Conservation (phyloP, 805 yeast species). For the Kodamaea neixiangensis region DNA sequence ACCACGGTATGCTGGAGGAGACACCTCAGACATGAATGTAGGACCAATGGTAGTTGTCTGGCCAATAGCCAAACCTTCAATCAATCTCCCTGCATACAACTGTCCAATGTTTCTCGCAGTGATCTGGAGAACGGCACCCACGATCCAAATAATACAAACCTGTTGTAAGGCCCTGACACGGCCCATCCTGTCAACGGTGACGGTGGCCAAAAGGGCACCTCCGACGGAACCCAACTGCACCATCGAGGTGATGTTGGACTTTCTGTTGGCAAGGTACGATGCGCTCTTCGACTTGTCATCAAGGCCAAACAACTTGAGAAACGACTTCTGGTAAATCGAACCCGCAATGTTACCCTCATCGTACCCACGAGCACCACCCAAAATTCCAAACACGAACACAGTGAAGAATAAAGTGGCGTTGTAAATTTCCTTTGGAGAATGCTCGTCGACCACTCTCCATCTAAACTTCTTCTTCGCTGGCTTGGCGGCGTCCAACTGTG, state of each 20-base stretch:
- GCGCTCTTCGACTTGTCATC: conserved; percentile 18
- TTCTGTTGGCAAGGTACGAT: conserved; percentile 41
- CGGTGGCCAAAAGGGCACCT: conserved; percentile 52
- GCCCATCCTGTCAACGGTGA: conserved; percentile 52
- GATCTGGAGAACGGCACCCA: conserved; percentile 43
- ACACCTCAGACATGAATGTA: conserved; percentile 52
- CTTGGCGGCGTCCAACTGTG: neutral
- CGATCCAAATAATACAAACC: conserved; percentile 35
- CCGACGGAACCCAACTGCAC: conserved; percentile 58
- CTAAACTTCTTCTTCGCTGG: conserved; percentile 10
- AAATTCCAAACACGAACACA: conserved; percentile 51
- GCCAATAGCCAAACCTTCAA: conserved; percentile 60
- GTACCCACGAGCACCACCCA: conserved; percentile 23
- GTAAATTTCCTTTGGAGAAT: conserved; percentile 33
- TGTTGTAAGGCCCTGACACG: conserved; percentile 49
- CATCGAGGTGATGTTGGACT: conserved; percentile 58
- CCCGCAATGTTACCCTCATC: conserved; percentile 28
- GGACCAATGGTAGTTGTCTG: conserved; percentile 60
- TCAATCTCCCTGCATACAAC: conserved; percentile 54
- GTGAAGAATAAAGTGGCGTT: conserved; percentile 48
- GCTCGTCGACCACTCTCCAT: conserved; percentile 16
- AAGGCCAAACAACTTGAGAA: conserved; percentile 21
- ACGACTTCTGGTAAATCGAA: conserved; percentile 21
- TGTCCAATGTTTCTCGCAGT: conserved; percentile 50
- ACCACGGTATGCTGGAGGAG: conserved; percentile 56